A percentile compares a stretch with the other conserved stretches of the same genome.
These are phyloP conservation scores for Tulasnella calospora DNA, from an alignment of 768 basidiomycete species.

Conservation along the genomic window DNA sequence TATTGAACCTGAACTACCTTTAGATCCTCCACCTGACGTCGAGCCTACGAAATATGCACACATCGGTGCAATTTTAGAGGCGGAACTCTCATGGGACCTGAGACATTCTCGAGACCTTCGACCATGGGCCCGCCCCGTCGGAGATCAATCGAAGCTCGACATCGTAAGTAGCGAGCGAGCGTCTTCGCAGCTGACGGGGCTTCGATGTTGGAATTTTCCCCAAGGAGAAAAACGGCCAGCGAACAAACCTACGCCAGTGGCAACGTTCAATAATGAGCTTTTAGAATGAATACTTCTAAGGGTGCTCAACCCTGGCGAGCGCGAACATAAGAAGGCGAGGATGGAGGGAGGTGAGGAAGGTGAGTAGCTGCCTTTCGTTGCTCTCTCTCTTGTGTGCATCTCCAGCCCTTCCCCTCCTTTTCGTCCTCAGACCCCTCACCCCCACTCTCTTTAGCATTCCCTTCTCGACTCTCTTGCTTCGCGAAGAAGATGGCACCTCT, in stretches of 20 bases:
- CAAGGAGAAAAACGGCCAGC: not conserved
- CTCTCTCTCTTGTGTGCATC: not conserved
- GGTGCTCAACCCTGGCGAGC: not conserved
- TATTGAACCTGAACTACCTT: not conserved
- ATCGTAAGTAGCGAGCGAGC: not conserved
- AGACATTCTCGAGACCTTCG: not conserved
- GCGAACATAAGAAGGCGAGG: not conserved
- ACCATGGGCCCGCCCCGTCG: not conserved
- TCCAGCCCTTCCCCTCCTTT: not conserved
- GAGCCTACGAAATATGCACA: too few species aligned
- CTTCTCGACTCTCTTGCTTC: not conserved
- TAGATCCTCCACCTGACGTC: not conserved
- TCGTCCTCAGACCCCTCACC: not conserved
- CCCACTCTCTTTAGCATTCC: not conserved
- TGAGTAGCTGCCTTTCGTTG: not conserved
- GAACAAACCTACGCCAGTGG: not conserved
- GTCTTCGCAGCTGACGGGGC: not conserved
- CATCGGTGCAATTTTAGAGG: not conserved
- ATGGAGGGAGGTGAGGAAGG: not conserved
- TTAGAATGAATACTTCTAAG: not conserved
- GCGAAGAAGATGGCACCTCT: constrained; percentile 1
- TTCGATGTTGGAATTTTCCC: not conserved
- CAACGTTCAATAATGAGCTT: not conserved
- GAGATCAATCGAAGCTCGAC: not conserved
- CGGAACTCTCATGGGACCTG: not conserved